These are phyloP conservation scores for Metschnikowia amazonensis DNA, from an alignment of 805 yeast species.

Conservation along the genomic window DNA sequence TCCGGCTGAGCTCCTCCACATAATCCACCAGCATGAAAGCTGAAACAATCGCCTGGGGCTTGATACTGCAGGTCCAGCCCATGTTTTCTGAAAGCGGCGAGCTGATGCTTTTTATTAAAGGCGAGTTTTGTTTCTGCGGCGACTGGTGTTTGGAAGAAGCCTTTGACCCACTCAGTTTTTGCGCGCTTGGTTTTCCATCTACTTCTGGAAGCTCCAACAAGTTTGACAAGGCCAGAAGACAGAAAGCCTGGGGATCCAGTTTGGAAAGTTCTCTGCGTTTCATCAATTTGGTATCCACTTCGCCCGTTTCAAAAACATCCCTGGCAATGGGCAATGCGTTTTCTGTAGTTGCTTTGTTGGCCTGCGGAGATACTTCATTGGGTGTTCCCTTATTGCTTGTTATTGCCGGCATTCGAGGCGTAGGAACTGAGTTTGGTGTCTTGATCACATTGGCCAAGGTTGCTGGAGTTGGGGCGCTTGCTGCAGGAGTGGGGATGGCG, in stretches of 20 bases:
- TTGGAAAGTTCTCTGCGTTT: slow-evolving; percentile 45
- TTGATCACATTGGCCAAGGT: slow-evolving; percentile 37
- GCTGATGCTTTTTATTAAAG: slow-evolving; percentile 4
- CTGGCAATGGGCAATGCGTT: slow-evolving; percentile 13
- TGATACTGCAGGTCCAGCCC: slow-evolving; percentile 44
- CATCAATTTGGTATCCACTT: slow-evolving; percentile 40
- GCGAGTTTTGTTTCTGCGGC: neutral
- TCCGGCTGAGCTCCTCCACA: slow-evolving; percentile 32
- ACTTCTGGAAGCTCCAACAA: slow-evolving; percentile 43
- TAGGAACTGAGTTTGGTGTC: slow-evolving; percentile 42
- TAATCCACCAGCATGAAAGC: slow-evolving; percentile 44
- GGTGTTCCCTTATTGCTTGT: slow-evolving; percentile 44
- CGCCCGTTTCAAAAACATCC: slow-evolving; percentile 23
- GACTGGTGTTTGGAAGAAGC: neutral
- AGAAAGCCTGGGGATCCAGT: slow-evolving; percentile 46
- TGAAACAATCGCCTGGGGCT: slow-evolving; percentile 41
- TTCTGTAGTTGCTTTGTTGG: slow-evolving; percentile 7
- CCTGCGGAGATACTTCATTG: slow-evolving; percentile 31
- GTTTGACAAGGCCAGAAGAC: slow-evolving; percentile 50
- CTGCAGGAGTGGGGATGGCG: slow-evolving; percentile 35
- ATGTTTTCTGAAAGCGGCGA: slow-evolving; percentile 35
- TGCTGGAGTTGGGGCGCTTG: slow-evolving; percentile 37
- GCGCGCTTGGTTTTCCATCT: slow-evolving; percentile 3
- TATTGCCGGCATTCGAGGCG: slow-evolving; percentile 36
- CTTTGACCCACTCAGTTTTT: slow-evolving; percentile 12